phyloP scores from a whole-genome alignment of 176 grass and related monocot species.

The Calamus simplicifolius region DNA sequence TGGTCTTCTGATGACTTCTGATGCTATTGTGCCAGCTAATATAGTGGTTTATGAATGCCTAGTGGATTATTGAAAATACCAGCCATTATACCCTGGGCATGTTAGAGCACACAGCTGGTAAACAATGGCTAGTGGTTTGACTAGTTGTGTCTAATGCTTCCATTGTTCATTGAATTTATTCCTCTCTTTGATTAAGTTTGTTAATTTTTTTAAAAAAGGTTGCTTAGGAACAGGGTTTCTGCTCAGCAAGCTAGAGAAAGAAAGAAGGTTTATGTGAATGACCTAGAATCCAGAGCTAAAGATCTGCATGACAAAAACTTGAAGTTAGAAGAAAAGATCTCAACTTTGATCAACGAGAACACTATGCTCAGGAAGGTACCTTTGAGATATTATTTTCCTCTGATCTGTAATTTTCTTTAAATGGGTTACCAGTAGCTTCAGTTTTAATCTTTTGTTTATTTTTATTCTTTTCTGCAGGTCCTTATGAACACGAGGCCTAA shows the following conservation, averaged over 20 bases:
- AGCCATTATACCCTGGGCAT: too few relatives aligned
- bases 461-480: background rate
- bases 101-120: too few relatives aligned
- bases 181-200: too few relatives aligned
- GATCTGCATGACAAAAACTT: constrained; percentile 14
- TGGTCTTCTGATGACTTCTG: too few relatives aligned
- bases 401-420: background rate
- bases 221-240: constrained; percentile 23
- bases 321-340: constrained; percentile 17
- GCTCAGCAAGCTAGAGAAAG: constrained; percentile 24
- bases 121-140: too few relatives aligned
- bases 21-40: too few relatives aligned
- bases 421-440: background rate
- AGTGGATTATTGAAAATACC: too few relatives aligned
- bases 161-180: too few relatives aligned
- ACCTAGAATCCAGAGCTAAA: constrained; percentile 14
- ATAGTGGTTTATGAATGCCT: too few relatives aligned
- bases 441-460: background rate
- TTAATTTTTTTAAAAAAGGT: background rate
- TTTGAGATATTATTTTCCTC: background rate
- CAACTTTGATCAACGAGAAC: constrained; percentile 20
- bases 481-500: background rate
- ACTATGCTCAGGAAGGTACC: constrained; percentile 20
- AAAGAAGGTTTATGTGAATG: constrained; percentile 21
- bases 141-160: too few relatives aligned